Conservation (phyloP, 441 rosid genomes). For the Breynia disticha region DNA sequence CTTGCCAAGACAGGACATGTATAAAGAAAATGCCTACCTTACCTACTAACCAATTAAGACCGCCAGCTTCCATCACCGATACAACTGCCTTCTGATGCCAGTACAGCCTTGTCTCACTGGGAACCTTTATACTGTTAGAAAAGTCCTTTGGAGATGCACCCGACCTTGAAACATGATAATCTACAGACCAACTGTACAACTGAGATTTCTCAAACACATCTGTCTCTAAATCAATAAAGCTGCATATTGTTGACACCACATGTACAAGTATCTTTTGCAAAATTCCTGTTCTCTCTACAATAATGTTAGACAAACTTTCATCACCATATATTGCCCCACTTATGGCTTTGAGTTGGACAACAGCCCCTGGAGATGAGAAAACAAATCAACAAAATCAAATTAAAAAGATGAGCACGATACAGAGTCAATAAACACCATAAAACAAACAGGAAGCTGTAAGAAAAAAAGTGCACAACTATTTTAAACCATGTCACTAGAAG, state of each 20-base stretch:
- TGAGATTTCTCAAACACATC: slow-evolving; percentile 30
- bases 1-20: slow-evolving; percentile 12
- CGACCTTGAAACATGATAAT: slow-evolving; percentile 19
- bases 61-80: slow-evolving; percentile 86
- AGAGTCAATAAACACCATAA: neutral
- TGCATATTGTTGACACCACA: slow-evolving; percentile 49
- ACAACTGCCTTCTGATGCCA: slow-evolving; percentile 72
- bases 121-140: slow-evolving; percentile 26
- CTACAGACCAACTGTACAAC: slow-evolving; percentile 22
- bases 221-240: slow-evolving; percentile 43
- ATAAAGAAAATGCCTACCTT: slow-evolving; percentile 57
- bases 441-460: neutral
- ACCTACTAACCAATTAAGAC: slow-evolving; percentile 93
- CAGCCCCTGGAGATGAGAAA: slow-evolving; percentile 37
- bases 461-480: neutral
- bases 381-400: neutral
- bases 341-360: slow-evolving; percentile 61
- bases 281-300: slow-evolving; percentile 36
- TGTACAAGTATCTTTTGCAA: slow-evolving; percentile 47
- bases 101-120: slow-evolving; percentile 31
- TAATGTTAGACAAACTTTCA: slow-evolving; percentile 32
- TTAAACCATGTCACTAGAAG: neutral
- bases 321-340: slow-evolving; percentile 41
- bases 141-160: slow-evolving; percentile 20
- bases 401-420: neutral